Evolutionary conservation across 495 filamentous ascomycete genomes (phyloP).

Genomic region (Neurospora sp.): DNA sequence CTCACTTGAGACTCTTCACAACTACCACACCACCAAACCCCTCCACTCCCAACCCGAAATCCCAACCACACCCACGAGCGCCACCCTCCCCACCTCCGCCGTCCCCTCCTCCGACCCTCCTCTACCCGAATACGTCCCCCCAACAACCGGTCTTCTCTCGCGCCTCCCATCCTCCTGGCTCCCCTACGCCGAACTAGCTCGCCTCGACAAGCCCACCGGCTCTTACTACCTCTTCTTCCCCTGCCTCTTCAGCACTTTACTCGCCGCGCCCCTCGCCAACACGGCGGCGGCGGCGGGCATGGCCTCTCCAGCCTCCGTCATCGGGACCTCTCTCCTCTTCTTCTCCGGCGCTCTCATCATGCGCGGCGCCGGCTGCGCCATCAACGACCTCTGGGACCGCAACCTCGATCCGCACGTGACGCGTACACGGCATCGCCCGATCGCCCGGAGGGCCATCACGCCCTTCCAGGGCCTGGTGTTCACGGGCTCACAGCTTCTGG

Average conservation of each 20-base stretch:
- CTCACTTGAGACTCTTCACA: conserved; percentile 4
- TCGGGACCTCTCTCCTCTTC: conserved; percentile 66
- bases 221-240: conserved; percentile 95
- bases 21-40: conserved; percentile 15
- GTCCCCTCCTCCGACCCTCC: background rate
- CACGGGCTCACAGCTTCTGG: conserved; percentile 68
- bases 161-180: conserved; percentile 64
- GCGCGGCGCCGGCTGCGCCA: conserved; percentile 95
- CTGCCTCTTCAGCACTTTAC: conserved; percentile 80
- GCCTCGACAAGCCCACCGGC: conserved; percentile 89
- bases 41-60: conserved; percentile 10
- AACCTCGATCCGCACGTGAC: conserved; percentile 86
- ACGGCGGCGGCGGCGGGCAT: no score
- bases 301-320: conserved; percentile 44
- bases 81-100: conserved; percentile 1
- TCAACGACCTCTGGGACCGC: conserved; percentile 96
- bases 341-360: conserved; percentile 83
- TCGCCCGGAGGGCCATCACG: conserved; percentile 75
- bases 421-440: conserved; percentile 77
- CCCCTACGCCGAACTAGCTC: conserved; percentile 87
- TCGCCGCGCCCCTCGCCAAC: conserved; percentile 51
- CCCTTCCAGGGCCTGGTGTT: conserved; percentile 69
- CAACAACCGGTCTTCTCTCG: conserved; percentile 68
- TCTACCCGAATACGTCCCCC: conserved; percentile 47
- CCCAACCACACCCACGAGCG: background rate